Percentiles rank a stretch among this genome's conserved stretches.
phyloP scores from a whole-genome alignment of 1,139 yeast genomes.

The Geotrichum phurueaensis region DNA sequence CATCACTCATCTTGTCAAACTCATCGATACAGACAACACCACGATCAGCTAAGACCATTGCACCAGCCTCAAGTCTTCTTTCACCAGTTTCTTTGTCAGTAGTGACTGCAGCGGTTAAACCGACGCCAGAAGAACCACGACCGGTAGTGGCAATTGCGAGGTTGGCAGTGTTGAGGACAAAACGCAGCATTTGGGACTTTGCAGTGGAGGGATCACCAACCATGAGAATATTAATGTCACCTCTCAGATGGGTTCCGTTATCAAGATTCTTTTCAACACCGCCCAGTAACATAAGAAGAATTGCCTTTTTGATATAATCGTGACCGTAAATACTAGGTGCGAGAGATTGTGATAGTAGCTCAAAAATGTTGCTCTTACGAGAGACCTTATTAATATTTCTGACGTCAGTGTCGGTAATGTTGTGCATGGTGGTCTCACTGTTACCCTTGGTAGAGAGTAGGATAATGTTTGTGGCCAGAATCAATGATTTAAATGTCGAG shows the following conservation, averaged over 20 bases:
- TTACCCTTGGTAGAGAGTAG: constrained; percentile 78
- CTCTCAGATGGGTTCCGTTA: constrained; percentile 95
- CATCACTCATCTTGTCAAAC: constrained; percentile 95
- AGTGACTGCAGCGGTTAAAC: constrained; percentile 98
- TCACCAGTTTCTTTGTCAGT: constrained; percentile 97
- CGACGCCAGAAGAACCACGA: constrained; percentile 98
- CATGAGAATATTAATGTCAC: constrained; percentile 92
- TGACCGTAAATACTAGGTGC: constrained; percentile 97
- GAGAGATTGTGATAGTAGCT: constrained; percentile 71
- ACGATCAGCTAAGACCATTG: constrained; percentile 96
- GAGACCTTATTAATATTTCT: constrained; percentile 79
- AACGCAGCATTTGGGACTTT: constrained; percentile 88
- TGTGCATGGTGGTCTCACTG: constrained; percentile 73
- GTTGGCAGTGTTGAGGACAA: constrained; percentile 89
- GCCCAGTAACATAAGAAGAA: constrained; percentile 81
- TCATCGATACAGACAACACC: constrained; percentile 98
- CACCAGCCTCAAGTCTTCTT: constrained; percentile 96
- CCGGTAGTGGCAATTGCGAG: constrained; percentile 98
- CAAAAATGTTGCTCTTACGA: constrained; percentile 64
- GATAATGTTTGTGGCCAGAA: constrained; percentile 83
- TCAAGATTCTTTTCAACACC: constrained; percentile 93
- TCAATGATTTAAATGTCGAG: constrained; percentile 70
- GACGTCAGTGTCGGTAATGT: constrained; percentile 74
- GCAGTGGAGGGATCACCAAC: constrained; percentile 99
- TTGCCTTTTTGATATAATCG: constrained; percentile 85